Evolutionary conservation across 2,329 filamentous ascomycete genomes (phyloP).

Genomic region (Macrophomina pseudophaseolina): DNA sequence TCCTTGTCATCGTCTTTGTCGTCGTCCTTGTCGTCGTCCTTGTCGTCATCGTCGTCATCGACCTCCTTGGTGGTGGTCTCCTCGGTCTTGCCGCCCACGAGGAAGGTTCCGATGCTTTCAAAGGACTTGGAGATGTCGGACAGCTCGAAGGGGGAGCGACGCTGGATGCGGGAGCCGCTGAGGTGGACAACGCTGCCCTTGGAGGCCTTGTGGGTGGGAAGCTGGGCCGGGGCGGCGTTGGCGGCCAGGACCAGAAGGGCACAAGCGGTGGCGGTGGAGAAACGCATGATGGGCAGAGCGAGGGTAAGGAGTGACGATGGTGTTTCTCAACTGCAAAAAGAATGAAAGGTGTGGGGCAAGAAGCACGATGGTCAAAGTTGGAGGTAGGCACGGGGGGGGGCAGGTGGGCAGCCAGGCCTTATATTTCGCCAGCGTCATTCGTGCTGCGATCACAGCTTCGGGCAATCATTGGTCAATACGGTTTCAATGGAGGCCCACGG

Average conservation of each 20-base stretch:
- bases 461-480: not conserved
- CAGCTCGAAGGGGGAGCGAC: constrained; percentile 6
- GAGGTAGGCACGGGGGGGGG: not conserved
- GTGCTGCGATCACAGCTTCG: not conserved
- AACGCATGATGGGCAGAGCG: not conserved
- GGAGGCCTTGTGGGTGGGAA: constrained; percentile 22
- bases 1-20: too few relatives aligned
- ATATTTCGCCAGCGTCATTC: constrained; percentile 2
- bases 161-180: constrained; percentile 2
- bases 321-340: not conserved
- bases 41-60: too few relatives aligned
- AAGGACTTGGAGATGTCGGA: not conserved
- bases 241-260: constrained; percentile 11
- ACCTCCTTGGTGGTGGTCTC: too few relatives aligned
- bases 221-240: constrained; percentile 11
- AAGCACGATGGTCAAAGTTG: not conserved
- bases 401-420: not conserved
- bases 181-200: constrained; percentile 6
- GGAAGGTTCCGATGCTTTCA: not conserved
- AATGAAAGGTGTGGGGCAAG: constrained; percentile 1
- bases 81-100: not conserved
- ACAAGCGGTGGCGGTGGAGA: not conserved
- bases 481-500: constrained; percentile 10
- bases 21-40: too few relatives aligned
- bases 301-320: constrained; percentile 2